Evolutionary conservation across 2,329 filamentous ascomycete genomes (phyloP).

Genomic region (Raffaelea ambrosiae): DNA sequence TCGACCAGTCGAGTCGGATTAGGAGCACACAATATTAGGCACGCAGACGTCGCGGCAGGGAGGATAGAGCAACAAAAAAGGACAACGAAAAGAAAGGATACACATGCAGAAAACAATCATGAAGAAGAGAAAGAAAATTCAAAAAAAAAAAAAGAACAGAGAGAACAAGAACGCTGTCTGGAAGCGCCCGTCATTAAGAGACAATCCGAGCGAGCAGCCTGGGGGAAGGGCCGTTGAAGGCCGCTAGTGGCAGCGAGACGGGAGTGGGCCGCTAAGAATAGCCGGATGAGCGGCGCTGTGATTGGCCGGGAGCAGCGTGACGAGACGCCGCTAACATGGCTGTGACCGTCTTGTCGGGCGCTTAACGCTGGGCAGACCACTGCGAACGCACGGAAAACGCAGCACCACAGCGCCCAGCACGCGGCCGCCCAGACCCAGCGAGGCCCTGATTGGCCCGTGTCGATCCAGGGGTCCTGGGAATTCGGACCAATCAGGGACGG

Average conservation of each 20-base stretch:
- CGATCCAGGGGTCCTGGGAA: too few species aligned
- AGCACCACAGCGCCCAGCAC: too few species aligned
- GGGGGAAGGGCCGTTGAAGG: neutral
- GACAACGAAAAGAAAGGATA: too few species aligned
- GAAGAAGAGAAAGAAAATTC: neutral
- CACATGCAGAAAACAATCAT: too few species aligned
- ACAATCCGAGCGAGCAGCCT: too few species aligned
- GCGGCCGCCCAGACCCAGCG: too few species aligned
- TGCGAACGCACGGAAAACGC: too few species aligned
- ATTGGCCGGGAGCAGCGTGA: slow-evolving; percentile 8
- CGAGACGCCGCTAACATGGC: slow-evolving; percentile 9
- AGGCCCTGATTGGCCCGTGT: too few species aligned
- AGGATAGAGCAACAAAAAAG: too few species aligned
- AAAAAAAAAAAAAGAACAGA: slow-evolving; percentile 1
- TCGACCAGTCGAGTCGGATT: neutral
- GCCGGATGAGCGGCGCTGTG: neutral
- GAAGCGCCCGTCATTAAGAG: too few species aligned
- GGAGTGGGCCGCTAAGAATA: slow-evolving; percentile 11
- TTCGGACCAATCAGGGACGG: too few species aligned
- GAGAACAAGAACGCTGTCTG: too few species aligned
- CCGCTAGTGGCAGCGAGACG: slow-evolving; percentile 1
- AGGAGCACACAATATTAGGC: neutral
- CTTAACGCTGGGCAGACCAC: slow-evolving; percentile 8
- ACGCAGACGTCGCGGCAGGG: neutral
- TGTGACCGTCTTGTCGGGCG: slow-evolving; percentile 11